phyloP scores from a whole-genome alignment of 192 early-diverging fungal genomes.

The Rhizophagus prolifer region DNA sequence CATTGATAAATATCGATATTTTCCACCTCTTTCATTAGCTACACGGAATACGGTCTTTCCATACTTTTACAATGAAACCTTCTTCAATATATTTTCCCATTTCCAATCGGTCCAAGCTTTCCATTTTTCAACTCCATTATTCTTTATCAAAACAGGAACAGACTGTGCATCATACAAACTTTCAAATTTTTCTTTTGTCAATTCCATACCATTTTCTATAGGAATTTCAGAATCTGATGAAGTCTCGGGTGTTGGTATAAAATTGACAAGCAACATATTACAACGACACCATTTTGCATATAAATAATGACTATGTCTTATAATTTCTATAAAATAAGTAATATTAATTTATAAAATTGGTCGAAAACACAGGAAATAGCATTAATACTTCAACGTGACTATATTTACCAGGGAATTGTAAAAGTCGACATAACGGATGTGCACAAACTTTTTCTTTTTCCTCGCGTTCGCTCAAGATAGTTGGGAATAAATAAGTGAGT shows the following conservation, averaged over 20 bases:
- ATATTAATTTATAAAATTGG: neutral
- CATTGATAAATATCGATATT: constrained; percentile 32
- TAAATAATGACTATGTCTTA: constrained; percentile 33
- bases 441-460: constrained; percentile 27
- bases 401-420: neutral
- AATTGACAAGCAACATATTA: constrained; percentile 41
- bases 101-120: constrained; percentile 44
- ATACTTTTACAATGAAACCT: constrained; percentile 33
- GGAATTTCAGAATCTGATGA: constrained; percentile 22
- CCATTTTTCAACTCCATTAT: constrained; percentile 43
- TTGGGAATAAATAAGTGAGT: constrained; percentile 40
- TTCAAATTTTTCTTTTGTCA: constrained; percentile 37
- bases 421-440: constrained; percentile 9
- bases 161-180: constrained; percentile 35
- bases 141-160: constrained; percentile 39
- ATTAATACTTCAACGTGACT: neutral
- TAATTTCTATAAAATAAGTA: constrained; percentile 26
- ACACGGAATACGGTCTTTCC: constrained; percentile 35
- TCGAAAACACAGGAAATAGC: neutral
- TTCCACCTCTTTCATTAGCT: constrained; percentile 38
- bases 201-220: constrained; percentile 34
- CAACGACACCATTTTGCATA: constrained; percentile 38
- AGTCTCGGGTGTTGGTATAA: constrained; percentile 33
- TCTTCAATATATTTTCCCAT: constrained; percentile 31
- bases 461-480: constrained; percentile 27